A percentile compares a stretch with the other conserved stretches of the same genome.
Evolutionary conservation across 176 grass and related monocot genomes (phyloP).

Genomic region (Metroxylon sagu): DNA sequence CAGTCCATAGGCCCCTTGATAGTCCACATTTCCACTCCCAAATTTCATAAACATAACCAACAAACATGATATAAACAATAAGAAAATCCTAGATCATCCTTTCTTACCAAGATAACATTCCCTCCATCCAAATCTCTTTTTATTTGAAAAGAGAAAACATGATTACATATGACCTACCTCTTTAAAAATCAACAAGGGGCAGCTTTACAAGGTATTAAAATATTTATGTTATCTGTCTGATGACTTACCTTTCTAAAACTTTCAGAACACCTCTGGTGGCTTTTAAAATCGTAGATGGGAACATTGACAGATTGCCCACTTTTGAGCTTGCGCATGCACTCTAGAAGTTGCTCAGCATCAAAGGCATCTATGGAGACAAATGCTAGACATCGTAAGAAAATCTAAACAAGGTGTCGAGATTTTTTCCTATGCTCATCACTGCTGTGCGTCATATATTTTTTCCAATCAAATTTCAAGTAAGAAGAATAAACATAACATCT

Average conservation of each 20-base stretch:
- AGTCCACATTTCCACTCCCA: too few species aligned
- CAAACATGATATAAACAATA: neutral
- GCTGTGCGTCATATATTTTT: neutral
- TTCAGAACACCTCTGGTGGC: conserved; percentile 44
- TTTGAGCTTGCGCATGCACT: conserved; percentile 75
- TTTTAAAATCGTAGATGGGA: conserved; percentile 97
- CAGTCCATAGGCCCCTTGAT: too few species aligned
- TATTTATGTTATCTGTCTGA: too few species aligned
- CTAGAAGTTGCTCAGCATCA: conserved; percentile 62
- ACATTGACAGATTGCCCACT: conserved; percentile 53
- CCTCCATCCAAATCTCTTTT: conserved; percentile 4
- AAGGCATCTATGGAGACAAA: conserved; percentile 64
- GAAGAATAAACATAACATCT: neutral
- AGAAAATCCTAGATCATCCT: neutral
- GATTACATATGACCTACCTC: too few species aligned
- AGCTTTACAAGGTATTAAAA: too few species aligned
- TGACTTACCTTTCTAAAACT: conserved; percentile 41
- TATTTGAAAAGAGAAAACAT: neutral
- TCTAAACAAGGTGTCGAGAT: neutral
- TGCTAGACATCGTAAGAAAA: conserved; percentile 9
- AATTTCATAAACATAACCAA: too few species aligned
- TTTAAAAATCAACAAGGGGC: too few species aligned
- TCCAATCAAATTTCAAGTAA: neutral
- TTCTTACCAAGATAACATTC: conserved; percentile 8
- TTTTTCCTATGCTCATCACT: neutral